phyloP scores from a whole-genome alignment of 371 early-diverging fungal genomes.

The Agmasoma carcini region DNA sequence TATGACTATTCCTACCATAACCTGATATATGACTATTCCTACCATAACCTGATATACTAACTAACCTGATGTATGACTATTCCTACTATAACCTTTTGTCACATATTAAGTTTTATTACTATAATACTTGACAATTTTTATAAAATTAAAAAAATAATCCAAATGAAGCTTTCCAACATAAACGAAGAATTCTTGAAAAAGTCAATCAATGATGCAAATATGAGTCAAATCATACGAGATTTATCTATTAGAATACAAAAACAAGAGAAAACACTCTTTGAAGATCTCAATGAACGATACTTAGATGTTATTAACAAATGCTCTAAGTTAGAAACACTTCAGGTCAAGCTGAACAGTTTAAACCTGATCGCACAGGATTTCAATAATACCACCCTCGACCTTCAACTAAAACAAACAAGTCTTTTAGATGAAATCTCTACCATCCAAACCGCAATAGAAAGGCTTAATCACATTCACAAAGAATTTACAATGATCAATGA shows the following conservation, averaged over 20 bases:
- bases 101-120: too few relatives aligned
- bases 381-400: background rate
- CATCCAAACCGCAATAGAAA: background rate
- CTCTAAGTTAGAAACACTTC: slow-evolving; percentile 15
- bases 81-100: too few relatives aligned
- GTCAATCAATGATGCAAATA: too few relatives aligned
- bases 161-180: too few relatives aligned
- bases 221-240: too few relatives aligned
- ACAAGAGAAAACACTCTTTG: slow-evolving; percentile 17
- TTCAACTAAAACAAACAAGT: slow-evolving; percentile 5
- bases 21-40: too few relatives aligned
- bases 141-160: too few relatives aligned
- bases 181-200: too few relatives aligned
- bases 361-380: slow-evolving; percentile 7
- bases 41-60: too few relatives aligned
- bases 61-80: too few relatives aligned
- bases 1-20: too few relatives aligned
- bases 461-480: background rate
- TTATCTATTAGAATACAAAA: slow-evolving; percentile 26
- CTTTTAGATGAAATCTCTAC: slow-evolving; percentile 7
- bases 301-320: slow-evolving; percentile 34
- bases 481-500: slow-evolving; percentile 7
- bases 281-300: slow-evolving; percentile 24
- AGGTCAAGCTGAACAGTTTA: slow-evolving; percentile 3
- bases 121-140: too few relatives aligned